Evolutionary conservation across 768 basidiomycete genomes (phyloP).

Genomic region (Suillus spraguei): DNA sequence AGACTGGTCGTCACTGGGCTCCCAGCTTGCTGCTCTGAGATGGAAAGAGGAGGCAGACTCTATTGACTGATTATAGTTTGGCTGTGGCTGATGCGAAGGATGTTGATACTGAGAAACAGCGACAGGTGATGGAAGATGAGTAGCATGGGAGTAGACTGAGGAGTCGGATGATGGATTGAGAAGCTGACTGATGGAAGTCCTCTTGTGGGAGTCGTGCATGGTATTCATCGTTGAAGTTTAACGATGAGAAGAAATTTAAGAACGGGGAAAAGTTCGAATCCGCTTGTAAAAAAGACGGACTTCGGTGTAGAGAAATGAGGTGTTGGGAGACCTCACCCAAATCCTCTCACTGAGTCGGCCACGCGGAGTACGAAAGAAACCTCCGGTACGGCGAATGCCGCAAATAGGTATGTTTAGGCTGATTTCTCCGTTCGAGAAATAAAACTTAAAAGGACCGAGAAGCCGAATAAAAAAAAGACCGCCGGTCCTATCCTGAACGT

Average conservation of each 20-base stretch:
- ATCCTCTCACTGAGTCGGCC: constrained; percentile 24
- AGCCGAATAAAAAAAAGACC: neutral
- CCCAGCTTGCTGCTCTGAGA: constrained; percentile 68
- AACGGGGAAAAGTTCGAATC: constrained; percentile 10
- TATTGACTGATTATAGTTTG: constrained; percentile 29
- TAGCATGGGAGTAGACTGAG: constrained; percentile 33
- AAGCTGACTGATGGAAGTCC: constrained; percentile 52
- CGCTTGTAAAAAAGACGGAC: constrained; percentile 24
- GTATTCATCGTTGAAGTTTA: constrained; percentile 38
- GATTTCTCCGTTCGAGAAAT: neutral
- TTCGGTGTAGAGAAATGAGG: constrained; percentile 30
- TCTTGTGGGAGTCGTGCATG: constrained; percentile 48
- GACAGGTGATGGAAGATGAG: constrained; percentile 31
- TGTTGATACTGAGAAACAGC: constrained; percentile 33
- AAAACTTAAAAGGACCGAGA: constrained; percentile 5
- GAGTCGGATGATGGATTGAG: constrained; percentile 50
- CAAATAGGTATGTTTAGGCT: constrained; percentile 6
- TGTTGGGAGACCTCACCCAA: constrained; percentile 28
- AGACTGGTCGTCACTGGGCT: constrained; percentile 38
- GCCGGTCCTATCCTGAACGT: no score
- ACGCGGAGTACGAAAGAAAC: constrained; percentile 30
- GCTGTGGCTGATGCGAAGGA: constrained; percentile 27
- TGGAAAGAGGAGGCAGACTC: constrained; percentile 44
- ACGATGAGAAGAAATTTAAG: constrained; percentile 17
- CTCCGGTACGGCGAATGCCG: constrained; percentile 10